Evolutionary conservation across 371 early-diverging fungal genomes (phyloP), one percentile per base, ranked within the genome.

Genomic region (Rhizopus arrhizus): DNA sequence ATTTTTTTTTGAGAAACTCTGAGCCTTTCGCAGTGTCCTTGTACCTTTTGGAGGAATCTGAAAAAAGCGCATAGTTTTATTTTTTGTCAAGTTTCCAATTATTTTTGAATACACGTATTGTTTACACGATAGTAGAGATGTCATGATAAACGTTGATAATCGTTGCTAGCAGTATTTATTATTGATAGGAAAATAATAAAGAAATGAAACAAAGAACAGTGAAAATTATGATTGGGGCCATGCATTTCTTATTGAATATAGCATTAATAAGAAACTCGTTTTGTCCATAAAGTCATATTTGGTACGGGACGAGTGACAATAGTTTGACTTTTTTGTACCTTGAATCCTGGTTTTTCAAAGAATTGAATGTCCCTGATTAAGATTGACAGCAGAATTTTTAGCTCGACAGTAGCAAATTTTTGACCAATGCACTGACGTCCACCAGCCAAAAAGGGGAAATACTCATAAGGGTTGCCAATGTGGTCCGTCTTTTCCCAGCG

Each of bases 401-500:
- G 58, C 48, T 76, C 70, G 3, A 71, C 56, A 49, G 69, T 52
- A 15, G 71, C 76, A 61, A 73, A 73, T 10, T 62, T 56, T 36
- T 69, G 56, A n/a, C 73, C 73, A 34, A 73, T 70, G 51, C 73
- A 76, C 40, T 69, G 65, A 12, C 64, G 68, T 10, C 58, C 65
- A 43, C 88, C 88, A 13, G 83, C 73, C 50, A 84, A 53, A 66
- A 89, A 89, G 0, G 88, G 89, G 58, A 82, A 65, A 52, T 80
- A 86, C 4, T 81, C 75, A 45, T 80, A 80, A 0, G 78, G 69
- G n/a, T 66, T 65, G n/a, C 59, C 63, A 0, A 67, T 36, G 12
- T 56, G 46, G 15, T 63, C 50, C 22, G 65, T 56, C 16, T 73
- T 63, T 0, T 72, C 61, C 89, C 90, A 89, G 29, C 90, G 77